A percentile compares a stretch with the other conserved stretches of the same genome.
Conservation (phyloP, 768 basidiomycete species). For the Rhizopogon vinicolor region DNA sequence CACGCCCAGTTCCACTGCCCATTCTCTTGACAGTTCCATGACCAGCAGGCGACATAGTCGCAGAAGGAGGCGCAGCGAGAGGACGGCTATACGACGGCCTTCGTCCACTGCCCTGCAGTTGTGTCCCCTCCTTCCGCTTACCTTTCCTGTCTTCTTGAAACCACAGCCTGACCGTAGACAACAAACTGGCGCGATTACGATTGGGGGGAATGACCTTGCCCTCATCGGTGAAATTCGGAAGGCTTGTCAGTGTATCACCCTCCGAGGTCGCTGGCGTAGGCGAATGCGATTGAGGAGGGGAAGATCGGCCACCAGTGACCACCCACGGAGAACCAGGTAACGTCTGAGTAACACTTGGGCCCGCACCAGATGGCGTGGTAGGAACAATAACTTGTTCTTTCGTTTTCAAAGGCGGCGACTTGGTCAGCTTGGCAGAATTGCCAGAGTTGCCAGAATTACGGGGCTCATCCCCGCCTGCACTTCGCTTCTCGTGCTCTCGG, state of each 20-base stretch:
- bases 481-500: constrained; percentile 39
- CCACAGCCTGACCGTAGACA: constrained; percentile 86
- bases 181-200: constrained; percentile 72
- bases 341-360: constrained; percentile 13
- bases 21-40: constrained; percentile 45
- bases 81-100: constrained; percentile 22
- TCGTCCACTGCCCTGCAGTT: constrained; percentile 15
- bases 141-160: constrained; percentile 90
- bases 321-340: constrained; percentile 73
- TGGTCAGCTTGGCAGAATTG: constrained; percentile 56
- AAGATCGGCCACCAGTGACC: constrained; percentile 43
- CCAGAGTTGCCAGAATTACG: constrained; percentile 61
- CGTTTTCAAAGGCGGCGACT: constrained; percentile 61
- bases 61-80: constrained; percentile 16
- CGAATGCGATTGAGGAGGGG: constrained; percentile 28
- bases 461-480: constrained; percentile 47
- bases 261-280: constrained; percentile 52
- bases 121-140: constrained; percentile 59
- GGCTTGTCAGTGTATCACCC: constrained; percentile 46
- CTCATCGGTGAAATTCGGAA: constrained; percentile 33
- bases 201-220: constrained; percentile 32
- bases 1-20: constrained; percentile 38
- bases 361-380: constrained; percentile 45
- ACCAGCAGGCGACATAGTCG: constrained; percentile 24
- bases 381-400: constrained; percentile 41